These are phyloP conservation scores for Linderina pennispora DNA, from an alignment of 192 early-diverging fungal genomes.

Conservation along the genomic window DNA sequence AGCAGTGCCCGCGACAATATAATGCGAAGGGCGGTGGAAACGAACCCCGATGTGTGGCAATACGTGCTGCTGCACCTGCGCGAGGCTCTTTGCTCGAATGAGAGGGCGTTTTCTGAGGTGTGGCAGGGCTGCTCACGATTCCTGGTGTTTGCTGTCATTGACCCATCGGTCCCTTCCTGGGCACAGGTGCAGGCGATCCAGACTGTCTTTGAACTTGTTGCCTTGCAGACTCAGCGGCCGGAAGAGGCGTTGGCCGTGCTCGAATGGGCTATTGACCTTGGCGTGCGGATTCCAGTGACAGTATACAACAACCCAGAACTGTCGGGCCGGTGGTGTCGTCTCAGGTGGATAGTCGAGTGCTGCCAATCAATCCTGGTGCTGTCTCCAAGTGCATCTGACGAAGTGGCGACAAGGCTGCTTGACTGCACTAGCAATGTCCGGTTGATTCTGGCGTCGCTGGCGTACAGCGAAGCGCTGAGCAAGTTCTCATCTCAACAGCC, in stretches of 20 bases:
- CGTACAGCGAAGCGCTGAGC: neutral
- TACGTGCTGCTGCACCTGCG: constrained; percentile 5
- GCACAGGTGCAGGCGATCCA: constrained; percentile 10
- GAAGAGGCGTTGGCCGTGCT: constrained; percentile 9
- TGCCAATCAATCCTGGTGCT: neutral
- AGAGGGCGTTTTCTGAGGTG: neutral
- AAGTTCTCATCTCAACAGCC: neutral
- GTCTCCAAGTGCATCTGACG: neutral
- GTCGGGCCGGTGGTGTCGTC: neutral
- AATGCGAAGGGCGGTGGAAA: constrained; percentile 14
- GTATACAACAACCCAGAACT: too few species aligned
- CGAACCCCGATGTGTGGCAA: constrained; percentile 8
- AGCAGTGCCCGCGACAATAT: constrained; percentile 9
- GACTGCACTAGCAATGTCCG: neutral
- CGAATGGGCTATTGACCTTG: constrained; percentile 7
- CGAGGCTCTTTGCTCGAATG: neutral
- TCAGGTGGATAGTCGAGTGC: neutral
- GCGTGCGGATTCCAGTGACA: neutral
- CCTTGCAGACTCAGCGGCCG: neutral
- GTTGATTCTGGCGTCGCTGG: neutral
- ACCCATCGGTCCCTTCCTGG: constrained; percentile 26
- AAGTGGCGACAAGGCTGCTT: neutral
- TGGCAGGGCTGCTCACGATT: constrained; percentile 7
- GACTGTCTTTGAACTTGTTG: constrained; percentile 1
- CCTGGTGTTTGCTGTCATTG: constrained; percentile 7